phyloP scores from a whole-genome alignment of 169 alveolate genomes.

The Cryptosporidium andersoni region DNA sequence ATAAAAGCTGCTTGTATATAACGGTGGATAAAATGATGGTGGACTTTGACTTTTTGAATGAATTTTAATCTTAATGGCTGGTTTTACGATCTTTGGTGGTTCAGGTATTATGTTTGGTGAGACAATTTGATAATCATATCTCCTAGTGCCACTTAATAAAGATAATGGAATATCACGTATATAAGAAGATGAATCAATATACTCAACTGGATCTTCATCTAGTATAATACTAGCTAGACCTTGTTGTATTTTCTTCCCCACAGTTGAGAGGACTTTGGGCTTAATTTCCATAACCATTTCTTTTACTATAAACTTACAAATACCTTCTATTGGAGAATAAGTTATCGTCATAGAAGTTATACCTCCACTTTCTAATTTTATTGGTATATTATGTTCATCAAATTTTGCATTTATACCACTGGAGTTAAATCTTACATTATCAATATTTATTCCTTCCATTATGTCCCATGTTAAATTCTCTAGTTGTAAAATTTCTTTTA shows the following conservation, averaged over 20 bases:
- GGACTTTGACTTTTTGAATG: conserved; percentile 5
- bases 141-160: conserved; percentile 9
- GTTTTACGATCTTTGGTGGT: conserved; percentile 33
- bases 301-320: conserved; percentile 18
- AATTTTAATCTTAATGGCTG: conserved; percentile 21
- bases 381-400: conserved; percentile 26
- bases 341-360: conserved; percentile 33
- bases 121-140: conserved; percentile 17
- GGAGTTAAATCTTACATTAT: conserved; percentile 18
- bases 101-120: conserved; percentile 52
- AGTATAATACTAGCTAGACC: conserved; percentile 46
- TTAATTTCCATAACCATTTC: conserved; percentile 41
- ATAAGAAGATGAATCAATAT: conserved; percentile 54
- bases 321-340: conserved; percentile 48
- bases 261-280: conserved; percentile 43
- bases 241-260: conserved; percentile 65
- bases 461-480: conserved; percentile 63
- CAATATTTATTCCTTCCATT: conserved; percentile 44
- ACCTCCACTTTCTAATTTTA: conserved; percentile 22
- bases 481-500: conserved; percentile 29
- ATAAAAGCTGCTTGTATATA: background rate
- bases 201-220: conserved; percentile 63
- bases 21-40: conserved; percentile 61
- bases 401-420: conserved; percentile 24
- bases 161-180: conserved; percentile 62